Evolutionary conservation across 2,329 filamentous ascomycete genomes (phyloP).

Genomic region (Botrytis sinoallii): DNA sequence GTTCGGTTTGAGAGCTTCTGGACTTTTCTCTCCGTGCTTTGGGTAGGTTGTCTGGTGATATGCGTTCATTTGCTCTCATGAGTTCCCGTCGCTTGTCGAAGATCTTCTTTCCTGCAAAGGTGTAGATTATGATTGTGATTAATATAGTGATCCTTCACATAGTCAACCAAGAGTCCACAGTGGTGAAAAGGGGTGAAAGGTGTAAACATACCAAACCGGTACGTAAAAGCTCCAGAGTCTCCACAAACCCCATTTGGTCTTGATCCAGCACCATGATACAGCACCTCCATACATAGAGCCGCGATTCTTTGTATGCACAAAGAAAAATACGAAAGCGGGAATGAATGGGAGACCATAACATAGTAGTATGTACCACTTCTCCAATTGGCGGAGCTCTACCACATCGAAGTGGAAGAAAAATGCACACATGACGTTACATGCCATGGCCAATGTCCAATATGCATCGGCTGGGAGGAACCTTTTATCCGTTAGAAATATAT

Average conservation of each 20-base stretch:
- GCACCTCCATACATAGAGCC: slow-evolving; percentile 71
- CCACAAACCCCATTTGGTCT: slow-evolving; percentile 63
- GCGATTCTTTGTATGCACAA: slow-evolving; percentile 51
- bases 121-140: slow-evolving; percentile 62
- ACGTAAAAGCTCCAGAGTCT: slow-evolving; percentile 74
- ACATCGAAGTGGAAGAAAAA: slow-evolving; percentile 74
- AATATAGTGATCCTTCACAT: slow-evolving; percentile 56
- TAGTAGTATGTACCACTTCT: slow-evolving; percentile 64
- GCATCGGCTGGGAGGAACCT: slow-evolving; percentile 79
- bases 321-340: slow-evolving; percentile 65
- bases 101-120: slow-evolving; percentile 63
- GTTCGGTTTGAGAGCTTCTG: slow-evolving; percentile 49
- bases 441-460: slow-evolving; percentile 78
- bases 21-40: background rate
- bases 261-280: slow-evolving; percentile 79
- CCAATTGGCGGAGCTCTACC: slow-evolving; percentile 60
- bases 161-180: slow-evolving; percentile 38
- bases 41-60: background rate
- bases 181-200: rapidly evolving
- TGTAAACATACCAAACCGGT: slow-evolving; percentile 53
- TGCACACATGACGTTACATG: slow-evolving; percentile 77
- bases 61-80: background rate
- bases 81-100: slow-evolving; percentile 61
- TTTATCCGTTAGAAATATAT: background rate
- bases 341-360: slow-evolving; percentile 74